phyloP scores from a whole-genome alignment of 192 early-diverging fungal genomes.

The Backusella tuberculispora region DNA sequence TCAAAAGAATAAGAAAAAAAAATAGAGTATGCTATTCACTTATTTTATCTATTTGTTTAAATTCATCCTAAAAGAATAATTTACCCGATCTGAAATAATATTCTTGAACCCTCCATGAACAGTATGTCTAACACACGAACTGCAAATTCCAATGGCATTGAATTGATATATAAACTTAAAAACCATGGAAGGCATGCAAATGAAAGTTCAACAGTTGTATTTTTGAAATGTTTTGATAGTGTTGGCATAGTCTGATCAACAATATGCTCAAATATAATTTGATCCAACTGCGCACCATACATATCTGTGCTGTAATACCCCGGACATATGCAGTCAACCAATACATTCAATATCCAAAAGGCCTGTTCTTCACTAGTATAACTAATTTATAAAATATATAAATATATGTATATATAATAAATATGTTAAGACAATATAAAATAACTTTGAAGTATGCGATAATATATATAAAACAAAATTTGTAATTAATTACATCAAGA shows the following conservation, averaged over 20 bases:
- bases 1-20: background rate
- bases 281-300: slow-evolving; percentile 96
- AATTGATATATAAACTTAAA: slow-evolving; percentile 94
- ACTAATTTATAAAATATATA: slow-evolving; percentile 33
- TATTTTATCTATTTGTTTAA: background rate
- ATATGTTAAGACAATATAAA: too few species aligned
- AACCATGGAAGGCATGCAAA: slow-evolving; percentile 99
- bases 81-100: slow-evolving; percentile 92
- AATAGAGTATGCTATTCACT: background rate
- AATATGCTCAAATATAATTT: slow-evolving; percentile 90
- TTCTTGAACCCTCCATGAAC: slow-evolving; percentile 94
- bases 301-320: slow-evolving; percentile 97
- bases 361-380: slow-evolving; percentile 97
- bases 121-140: slow-evolving; percentile 94
- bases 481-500: slow-evolving; percentile 67
- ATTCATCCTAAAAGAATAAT: background rate
- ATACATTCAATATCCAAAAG: slow-evolving; percentile 92
- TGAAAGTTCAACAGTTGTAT: slow-evolving; percentile 91
- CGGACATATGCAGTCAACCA: slow-evolving; percentile 89
- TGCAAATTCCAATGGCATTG: slow-evolving; percentile 89
- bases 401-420: too few species aligned
- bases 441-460: too few species aligned
- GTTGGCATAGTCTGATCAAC: slow-evolving; percentile 92
- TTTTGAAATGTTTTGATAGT: slow-evolving; percentile 80
- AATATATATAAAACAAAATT: too few species aligned